Evolutionary conservation across 2,329 filamentous ascomycete genomes (phyloP), one percentile per base, ranked within the genome.

Genomic region (Penicillium frequentans): DNA sequence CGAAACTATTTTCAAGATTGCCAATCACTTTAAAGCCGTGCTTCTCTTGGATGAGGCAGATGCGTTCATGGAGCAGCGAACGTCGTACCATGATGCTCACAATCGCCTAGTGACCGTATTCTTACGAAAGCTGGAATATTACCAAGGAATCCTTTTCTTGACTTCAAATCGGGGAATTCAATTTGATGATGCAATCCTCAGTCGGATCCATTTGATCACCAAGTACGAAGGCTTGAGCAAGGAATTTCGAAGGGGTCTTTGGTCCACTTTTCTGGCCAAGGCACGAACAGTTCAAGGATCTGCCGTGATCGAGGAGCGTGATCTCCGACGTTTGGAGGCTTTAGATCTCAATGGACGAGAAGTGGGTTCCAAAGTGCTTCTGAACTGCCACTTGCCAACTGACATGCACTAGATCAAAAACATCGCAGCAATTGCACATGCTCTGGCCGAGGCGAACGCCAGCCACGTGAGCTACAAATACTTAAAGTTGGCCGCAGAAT

Each of bases 81-180:
- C 45, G 5, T 35, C 39, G n/a, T 37, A 54, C 26, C 57, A 75
- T 9, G 68, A 73, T 56, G 48, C 24, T n/a, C 55, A 68, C 14
- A 67, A 73, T 64, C 61, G 56, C 10, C 59, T 70, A 2, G 64
- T 68, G n/a, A 66, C 60, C 21, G 66, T 76, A 21, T 77, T 77
- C 52, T 66, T 77, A n/a, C 69, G 74, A 16, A 67, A 68, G 19
- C 67, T 77, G 0, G 74, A 77, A 46, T 76, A 76, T 60, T 76
- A 73, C 55, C 37, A 67, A 31, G 75, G 75, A 24, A 68, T 77
- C 16, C 64, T 77, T 19, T 72, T 77, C 56, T 64, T 77, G 8
- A 78, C 73, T 3, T 74, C 71, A 1, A 77, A 77, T 52, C 68
- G 71, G 10, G 63, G 70, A 13, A 63, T 67, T 7, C 56, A 68